Evolutionary conservation across 1,139 yeast species (phyloP).

Genomic region (Pichia sp.): DNA sequence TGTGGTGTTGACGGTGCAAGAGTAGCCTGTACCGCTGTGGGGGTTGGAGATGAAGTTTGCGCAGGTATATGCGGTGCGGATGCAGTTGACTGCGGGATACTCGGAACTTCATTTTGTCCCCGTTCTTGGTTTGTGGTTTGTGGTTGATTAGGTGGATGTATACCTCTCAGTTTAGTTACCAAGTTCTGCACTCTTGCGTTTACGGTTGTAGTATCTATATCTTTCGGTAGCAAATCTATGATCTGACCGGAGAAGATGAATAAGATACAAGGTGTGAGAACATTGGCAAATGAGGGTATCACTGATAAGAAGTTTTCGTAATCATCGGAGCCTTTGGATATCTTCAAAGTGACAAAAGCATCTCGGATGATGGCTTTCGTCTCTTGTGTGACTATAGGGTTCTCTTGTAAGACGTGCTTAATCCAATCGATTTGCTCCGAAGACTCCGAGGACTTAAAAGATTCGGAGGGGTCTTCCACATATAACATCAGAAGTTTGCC

Average conservation of each 20-base stretch:
- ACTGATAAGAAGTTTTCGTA: constrained; percentile 43
- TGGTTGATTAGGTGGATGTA: no score
- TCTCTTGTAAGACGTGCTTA: constrained; percentile 10
- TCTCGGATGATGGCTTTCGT: constrained; percentile 9
- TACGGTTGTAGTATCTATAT: constrained; percentile 28
- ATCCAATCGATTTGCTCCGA: constrained; percentile 29
- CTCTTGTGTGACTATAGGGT: constrained; percentile 9
- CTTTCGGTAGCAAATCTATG: constrained; percentile 32
- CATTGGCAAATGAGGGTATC: constrained; percentile 35
- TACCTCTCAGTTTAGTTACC: no score
- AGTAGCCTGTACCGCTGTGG: no score
- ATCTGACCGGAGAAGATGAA: constrained; percentile 38
- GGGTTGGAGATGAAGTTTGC: background rate
- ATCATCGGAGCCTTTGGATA: constrained; percentile 40
- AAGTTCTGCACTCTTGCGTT: constrained; percentile 22
- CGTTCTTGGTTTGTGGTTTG: no score
- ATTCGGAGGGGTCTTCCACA: constrained; percentile 22
- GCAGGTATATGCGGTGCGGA: no score
- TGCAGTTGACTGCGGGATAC: no score
- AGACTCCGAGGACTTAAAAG: background rate
- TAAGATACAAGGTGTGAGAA: constrained; percentile 41
- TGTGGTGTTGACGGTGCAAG: no score
- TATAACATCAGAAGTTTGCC: constrained; percentile 38
- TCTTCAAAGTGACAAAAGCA: constrained; percentile 37
- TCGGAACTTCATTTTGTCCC: no score